These are phyloP conservation scores for Fraxinus sp. DNA, from an alignment of 305 asterid species.

Conservation along the genomic window DNA sequence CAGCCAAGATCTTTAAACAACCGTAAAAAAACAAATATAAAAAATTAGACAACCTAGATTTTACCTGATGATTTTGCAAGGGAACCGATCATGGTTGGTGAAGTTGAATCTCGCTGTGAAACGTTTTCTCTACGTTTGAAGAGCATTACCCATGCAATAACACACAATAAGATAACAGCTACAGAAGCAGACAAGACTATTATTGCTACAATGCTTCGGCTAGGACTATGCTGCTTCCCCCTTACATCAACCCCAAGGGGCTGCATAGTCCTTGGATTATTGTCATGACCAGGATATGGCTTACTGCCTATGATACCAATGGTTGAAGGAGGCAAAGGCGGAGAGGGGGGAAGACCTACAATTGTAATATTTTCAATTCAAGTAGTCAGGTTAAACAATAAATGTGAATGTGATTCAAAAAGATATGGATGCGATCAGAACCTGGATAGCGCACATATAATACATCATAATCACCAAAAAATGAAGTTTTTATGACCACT, in stretches of 20 bases:
- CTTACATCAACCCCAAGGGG: slow-evolving; percentile 86
- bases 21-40: neutral
- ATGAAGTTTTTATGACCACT: slow-evolving; percentile 56
- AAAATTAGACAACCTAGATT: neutral
- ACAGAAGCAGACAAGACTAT: slow-evolving; percentile 64
- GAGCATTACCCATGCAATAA: slow-evolving; percentile 58
- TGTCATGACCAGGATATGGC: slow-evolving; percentile 63
- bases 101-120: slow-evolving; percentile 49
- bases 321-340: slow-evolving; percentile 74
- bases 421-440: slow-evolving; percentile 26
- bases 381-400: slow-evolving; percentile 22
- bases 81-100: slow-evolving; percentile 56
- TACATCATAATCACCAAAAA: slow-evolving; percentile 81
- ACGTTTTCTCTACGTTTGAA: slow-evolving; percentile 41
- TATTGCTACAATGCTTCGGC: slow-evolving; percentile 55
- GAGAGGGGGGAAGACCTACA: slow-evolving; percentile 89
- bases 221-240: slow-evolving; percentile 51
- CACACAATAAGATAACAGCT: slow-evolving; percentile 54
- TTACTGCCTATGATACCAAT: slow-evolving; percentile 49
- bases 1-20: neutral
- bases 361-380: slow-evolving; percentile 16
- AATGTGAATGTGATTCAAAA: neutral
- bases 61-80: slow-evolving; percentile 81
- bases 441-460: slow-evolving; percentile 92
- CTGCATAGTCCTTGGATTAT: slow-evolving; percentile 55